A percentile compares a stretch with the other conserved stretches of the same genome.
phyloP scores from a whole-genome alignment of 75 land plant species.

The Sequoiadendron giganteum region DNA sequence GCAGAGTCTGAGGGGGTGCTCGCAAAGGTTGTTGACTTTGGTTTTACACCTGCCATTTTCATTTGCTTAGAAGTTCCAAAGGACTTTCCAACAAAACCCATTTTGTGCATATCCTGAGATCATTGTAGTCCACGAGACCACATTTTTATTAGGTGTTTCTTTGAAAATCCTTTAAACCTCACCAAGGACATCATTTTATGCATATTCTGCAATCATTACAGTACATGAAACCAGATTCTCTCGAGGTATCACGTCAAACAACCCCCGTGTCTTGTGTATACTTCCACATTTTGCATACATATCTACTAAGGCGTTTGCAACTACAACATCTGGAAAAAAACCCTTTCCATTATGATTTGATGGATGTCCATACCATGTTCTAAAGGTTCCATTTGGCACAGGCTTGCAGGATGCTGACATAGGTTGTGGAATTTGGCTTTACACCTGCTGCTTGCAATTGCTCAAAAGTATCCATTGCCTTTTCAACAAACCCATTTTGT shows the following conservation, averaged over 20 bases:
- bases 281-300: constrained; percentile 29
- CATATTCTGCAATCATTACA: not conserved
- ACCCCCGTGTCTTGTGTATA: not conserved
- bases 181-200: not conserved
- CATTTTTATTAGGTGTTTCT: not conserved
- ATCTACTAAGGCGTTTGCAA: constrained; percentile 16
- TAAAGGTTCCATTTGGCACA: constrained; percentile 8
- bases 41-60: constrained; percentile 2
- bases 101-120: not conserved
- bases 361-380: constrained; percentile 14
- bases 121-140: not conserved
- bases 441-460: not conserved
- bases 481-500: not conserved
- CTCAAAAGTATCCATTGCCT: not conserved
- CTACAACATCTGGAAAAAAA: not conserved
- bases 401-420: not conserved
- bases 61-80: not conserved
- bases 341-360: not conserved
- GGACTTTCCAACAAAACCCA: not conserved
- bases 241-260: not conserved
- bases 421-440: constrained; percentile 5
- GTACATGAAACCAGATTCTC: not conserved
- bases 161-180: too few species aligned
- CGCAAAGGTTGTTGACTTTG: constrained; percentile 12
- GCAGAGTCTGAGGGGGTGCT: constrained; percentile 15